These are phyloP conservation scores for Moniliella sp. DNA, from an alignment of 1,284 basidiomycete species.

Conservation along the genomic window DNA sequence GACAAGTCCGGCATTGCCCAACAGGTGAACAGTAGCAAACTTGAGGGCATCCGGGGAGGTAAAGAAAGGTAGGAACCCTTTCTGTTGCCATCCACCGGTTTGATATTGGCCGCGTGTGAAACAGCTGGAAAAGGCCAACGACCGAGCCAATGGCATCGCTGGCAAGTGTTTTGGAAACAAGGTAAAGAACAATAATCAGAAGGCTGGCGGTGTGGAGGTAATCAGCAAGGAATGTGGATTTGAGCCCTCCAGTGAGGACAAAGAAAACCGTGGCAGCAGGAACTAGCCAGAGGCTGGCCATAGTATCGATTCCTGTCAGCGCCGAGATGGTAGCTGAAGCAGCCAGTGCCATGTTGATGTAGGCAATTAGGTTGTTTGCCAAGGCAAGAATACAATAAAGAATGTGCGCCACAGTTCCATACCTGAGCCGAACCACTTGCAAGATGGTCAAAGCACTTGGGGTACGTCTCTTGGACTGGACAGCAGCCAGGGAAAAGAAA, in stretches of 20 bases:
- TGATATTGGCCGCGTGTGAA: slow-evolving; percentile 1
- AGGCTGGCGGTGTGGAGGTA: slow-evolving; percentile 13
- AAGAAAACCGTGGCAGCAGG: slow-evolving; percentile 20
- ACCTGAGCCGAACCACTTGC: slow-evolving; percentile 18
- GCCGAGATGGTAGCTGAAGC: slow-evolving; percentile 18
- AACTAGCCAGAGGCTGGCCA: slow-evolving; percentile 16
- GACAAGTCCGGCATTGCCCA: slow-evolving; percentile 23
- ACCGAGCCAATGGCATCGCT: slow-evolving; percentile 7
- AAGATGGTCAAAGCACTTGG: slow-evolving; percentile 23
- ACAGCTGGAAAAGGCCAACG: slow-evolving; percentile 9
- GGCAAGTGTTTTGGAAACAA: slow-evolving; percentile 17
- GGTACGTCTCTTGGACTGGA: slow-evolving; percentile 4
- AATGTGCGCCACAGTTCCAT: slow-evolving; percentile 16
- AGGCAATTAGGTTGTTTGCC: slow-evolving; percentile 21
- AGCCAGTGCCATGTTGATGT: slow-evolving; percentile 23
- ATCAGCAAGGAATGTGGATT: slow-evolving; percentile 20
- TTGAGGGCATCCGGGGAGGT: slow-evolving; percentile 7
- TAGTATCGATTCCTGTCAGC: slow-evolving; percentile 20
- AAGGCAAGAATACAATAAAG: slow-evolving; percentile 18
- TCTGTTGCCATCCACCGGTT: slow-evolving; percentile 6
- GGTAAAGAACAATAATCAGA: slow-evolving; percentile 17
- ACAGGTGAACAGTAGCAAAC: slow-evolving; percentile 21
- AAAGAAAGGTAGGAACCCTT: slow-evolving; percentile 7
- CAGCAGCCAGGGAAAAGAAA: slow-evolving; percentile 7
- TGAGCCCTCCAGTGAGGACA: slow-evolving; percentile 19